These are phyloP conservation scores for Besnoitia besnoiti DNA, from an alignment of 169 alveolate species.

Conservation along the genomic window DNA sequence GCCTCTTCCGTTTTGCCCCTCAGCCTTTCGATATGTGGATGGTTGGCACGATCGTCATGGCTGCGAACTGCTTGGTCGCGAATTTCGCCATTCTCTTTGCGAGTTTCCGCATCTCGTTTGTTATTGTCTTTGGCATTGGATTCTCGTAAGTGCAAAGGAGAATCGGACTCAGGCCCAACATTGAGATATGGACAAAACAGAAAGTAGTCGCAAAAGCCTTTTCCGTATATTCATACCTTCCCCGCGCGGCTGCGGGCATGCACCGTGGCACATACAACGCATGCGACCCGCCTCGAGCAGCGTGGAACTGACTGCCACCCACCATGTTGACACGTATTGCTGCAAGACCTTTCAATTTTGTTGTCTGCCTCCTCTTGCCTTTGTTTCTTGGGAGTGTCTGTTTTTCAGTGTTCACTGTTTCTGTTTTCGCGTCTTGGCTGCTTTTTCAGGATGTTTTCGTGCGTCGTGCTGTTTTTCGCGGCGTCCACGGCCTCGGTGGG, in stretches of 20 bases:
- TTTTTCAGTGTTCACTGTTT: neutral
- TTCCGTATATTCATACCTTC: too few species aligned
- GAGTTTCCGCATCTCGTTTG: neutral
- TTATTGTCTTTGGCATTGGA: neutral
- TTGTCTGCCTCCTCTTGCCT: too few species aligned
- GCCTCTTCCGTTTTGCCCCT: neutral
- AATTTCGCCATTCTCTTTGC: slow-evolving; percentile 13
- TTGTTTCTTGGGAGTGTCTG: neutral
- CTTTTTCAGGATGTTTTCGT: neutral
- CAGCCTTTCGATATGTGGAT: slow-evolving; percentile 54
- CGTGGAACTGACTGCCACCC: too few species aligned
- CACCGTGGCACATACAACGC: too few species aligned
- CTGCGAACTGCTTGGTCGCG: slow-evolving; percentile 20
- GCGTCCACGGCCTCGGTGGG: neutral
- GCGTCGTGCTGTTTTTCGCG: neutral
- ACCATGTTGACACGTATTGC: too few species aligned
- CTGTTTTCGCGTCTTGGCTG: neutral
- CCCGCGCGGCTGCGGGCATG: too few species aligned
- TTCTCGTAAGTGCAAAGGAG: slow-evolving; percentile 13
- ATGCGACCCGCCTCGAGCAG: too few species aligned
- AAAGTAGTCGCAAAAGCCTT: too few species aligned
- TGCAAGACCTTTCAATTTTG: too few species aligned
- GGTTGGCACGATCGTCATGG: slow-evolving; percentile 27
- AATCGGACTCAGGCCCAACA: too few species aligned
- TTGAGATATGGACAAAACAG: too few species aligned